phyloP scores from a whole-genome alignment of 305 asterid species.

The Nicotiana rustica region DNA sequence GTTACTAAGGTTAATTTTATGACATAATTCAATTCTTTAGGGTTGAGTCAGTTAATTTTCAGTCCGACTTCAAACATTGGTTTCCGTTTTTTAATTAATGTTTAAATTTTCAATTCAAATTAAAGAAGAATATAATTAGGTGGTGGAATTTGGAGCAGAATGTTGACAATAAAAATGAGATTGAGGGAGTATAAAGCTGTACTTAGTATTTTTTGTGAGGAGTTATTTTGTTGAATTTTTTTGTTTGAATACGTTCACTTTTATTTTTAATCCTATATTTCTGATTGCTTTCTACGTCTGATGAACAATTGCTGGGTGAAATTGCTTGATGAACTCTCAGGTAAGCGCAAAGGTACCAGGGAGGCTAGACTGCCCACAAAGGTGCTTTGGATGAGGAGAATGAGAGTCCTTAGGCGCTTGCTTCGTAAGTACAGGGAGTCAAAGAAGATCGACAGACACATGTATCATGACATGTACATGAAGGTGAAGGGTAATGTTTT shows the following conservation, averaged over 20 bases:
- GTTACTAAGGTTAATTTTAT: too few species aligned
- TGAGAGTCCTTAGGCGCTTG: conserved; percentile 91
- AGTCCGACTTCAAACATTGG: not conserved
- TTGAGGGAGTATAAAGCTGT: not conserved
- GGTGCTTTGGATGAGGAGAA: conserved; percentile 90
- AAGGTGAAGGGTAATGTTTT: conserved; percentile 93
- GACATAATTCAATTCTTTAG: not conserved
- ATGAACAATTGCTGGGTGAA: not conserved
- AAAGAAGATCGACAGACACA: conserved; percentile 91
- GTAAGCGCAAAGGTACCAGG: conserved; percentile 96
- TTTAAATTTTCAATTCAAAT: not conserved
- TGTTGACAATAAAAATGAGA: not conserved
- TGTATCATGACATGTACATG: conserved; percentile 98
- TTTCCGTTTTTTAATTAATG: not conserved
- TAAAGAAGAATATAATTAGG: not conserved
- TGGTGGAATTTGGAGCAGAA: not conserved
- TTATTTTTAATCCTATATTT: not conserved
- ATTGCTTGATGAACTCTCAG: conserved; percentile 40
- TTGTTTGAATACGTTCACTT: not conserved
- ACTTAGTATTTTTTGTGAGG: not conserved
- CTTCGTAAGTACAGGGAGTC: conserved; percentile 92
- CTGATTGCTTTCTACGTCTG: not conserved
- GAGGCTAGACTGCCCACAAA: conserved; percentile 96
- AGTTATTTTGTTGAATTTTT: not conserved
- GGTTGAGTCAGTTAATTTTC: not conserved